Base-by-base conservation (phyloP, 2,329 filamentous ascomycete genomes). In the Talaromyces sp. region DNA sequence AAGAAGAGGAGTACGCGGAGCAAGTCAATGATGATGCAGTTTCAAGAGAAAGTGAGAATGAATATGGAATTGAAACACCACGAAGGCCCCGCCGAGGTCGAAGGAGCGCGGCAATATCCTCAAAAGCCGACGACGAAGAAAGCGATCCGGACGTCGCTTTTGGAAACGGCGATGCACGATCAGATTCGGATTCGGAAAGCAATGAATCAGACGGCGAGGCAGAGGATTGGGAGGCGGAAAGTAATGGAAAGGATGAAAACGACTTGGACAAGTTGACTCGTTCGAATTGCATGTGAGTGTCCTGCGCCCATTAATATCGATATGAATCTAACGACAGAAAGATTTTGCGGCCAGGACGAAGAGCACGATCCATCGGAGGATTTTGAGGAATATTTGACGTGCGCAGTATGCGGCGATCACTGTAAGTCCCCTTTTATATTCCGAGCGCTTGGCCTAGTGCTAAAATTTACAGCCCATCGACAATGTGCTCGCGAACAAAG, bases 281-380 rank as follows among this genome's bases (percentile, higher is more conserved):
- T 17, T 84, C 82, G 65, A 80, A 81, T 60, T 89, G 85, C 84
- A 80, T 87, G 85, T 88, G 75, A 78, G 66, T 71, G 15, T n/a
- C 46, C 59, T 64, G 13, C 25, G 19, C 11, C 3, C 74, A 33
- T 58, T 60, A 45, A 43, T 61, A 36, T 53, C 45, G n/a, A n/a
- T n/a, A n/a, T 40, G 25, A 59, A 65, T 60, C 70, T 78, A 61
- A 74, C 60, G 59, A 60, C 53, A 57, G 54, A 73, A 75, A 88
- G 91, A 63, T 95, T 93, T 67, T 97, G 92, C 75, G 85, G 86
- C 58, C 82, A 90, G 70, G 86, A 89, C 63, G 90, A 95, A 74
- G 89, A 94, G 56, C 81, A 93, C 62, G 90, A 93, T 65, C 89
- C 89, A 1, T 86, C 83, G 63, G 88, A 89, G 63, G 89, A 92